Evolutionary conservation across 1,284 basidiomycete species (phyloP), one percentile per base, ranked within the genome.

Genomic region (Leccinum angustisporum): DNA sequence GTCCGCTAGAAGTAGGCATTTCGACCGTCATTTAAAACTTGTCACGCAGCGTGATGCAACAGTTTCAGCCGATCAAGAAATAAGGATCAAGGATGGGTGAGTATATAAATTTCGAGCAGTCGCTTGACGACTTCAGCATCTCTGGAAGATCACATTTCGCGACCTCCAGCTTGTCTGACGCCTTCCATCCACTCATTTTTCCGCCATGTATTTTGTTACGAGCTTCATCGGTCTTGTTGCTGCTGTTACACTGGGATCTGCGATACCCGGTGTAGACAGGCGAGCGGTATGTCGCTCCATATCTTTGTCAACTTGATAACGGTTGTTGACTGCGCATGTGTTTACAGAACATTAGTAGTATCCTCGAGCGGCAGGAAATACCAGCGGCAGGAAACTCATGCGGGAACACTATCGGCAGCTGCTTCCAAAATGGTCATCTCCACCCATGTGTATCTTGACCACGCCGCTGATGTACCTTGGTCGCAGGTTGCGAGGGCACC

Each of bases 201-300:
- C 14, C n/a, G 7, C 5, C 18, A 57, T 62, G 63, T 36, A 63
- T 53, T 36, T 56, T 40, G 1, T 33, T n/a, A 54, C 55, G 46
- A 55, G 9, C 25, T 52, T 52, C 50, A 9, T 52, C 50, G 16
- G 38, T 55, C 16, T 52, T n/a, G 10, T 30, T 11, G 27, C 5
- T 31, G 10, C 10, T 30, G 9, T 7, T 30, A n/a, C 27, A 5
- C 10, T 60, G 14, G 64, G 34, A 31, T 54, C 51, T 2, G 61
- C 52, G 27, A 61, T 11, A 16, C 52, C 38, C 13, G 34, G 16
- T 36, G 43, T 48, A 10, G 18, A 57, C 43, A 54, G 16, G 56
- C 43, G 43, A 3, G 21, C 7, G 27, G 63, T 62, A 56, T 8
- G 65, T 67, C 13, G 33, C n/a, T 6, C 50, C n/a, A 1, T 31